phyloP scores from a whole-genome alignment of 108 stramenopile species.

The Schizochytrium sp. region DNA sequence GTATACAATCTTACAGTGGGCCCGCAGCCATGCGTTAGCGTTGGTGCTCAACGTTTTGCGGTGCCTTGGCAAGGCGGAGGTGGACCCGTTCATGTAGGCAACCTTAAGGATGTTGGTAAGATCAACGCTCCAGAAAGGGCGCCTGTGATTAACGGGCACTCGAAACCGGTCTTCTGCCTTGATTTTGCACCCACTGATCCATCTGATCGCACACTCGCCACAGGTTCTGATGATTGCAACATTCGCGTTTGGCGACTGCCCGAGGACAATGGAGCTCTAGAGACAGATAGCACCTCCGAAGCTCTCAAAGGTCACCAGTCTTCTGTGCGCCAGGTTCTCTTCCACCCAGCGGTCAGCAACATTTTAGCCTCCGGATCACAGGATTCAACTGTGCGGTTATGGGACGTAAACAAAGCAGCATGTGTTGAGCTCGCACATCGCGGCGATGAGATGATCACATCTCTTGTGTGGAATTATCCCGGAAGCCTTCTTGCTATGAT shows the following conservation, averaged over 20 bases:
- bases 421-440: background rate
- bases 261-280: background rate
- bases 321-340: background rate
- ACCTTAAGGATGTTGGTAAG: slow-evolving; percentile 18
- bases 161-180: slow-evolving; percentile 12
- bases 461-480: slow-evolving; percentile 30
- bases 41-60: slow-evolving; percentile 36
- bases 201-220: background rate
- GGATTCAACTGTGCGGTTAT: slow-evolving; percentile 28
- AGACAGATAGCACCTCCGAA: background rate
- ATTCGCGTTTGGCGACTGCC: slow-evolving; percentile 48
- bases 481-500: slow-evolving; percentile 14
- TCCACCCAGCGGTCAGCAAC: slow-evolving; percentile 30
- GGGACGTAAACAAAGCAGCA: slow-evolving; percentile 31
- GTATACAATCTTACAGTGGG: slow-evolving; percentile 29
- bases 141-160: slow-evolving; percentile 43
- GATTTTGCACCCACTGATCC: slow-evolving; percentile 3
- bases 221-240: slow-evolving; percentile 50
- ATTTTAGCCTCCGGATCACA: slow-evolving; percentile 46
- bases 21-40: background rate
- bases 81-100: slow-evolving; percentile 41
- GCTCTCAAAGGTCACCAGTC: slow-evolving; percentile 58
- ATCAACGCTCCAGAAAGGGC: slow-evolving; percentile 38
- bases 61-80: slow-evolving; percentile 55
- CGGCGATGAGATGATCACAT: slow-evolving; percentile 22